Conservation (phyloP, 768 basidiomycete species). For the Clavulina sp. region DNA sequence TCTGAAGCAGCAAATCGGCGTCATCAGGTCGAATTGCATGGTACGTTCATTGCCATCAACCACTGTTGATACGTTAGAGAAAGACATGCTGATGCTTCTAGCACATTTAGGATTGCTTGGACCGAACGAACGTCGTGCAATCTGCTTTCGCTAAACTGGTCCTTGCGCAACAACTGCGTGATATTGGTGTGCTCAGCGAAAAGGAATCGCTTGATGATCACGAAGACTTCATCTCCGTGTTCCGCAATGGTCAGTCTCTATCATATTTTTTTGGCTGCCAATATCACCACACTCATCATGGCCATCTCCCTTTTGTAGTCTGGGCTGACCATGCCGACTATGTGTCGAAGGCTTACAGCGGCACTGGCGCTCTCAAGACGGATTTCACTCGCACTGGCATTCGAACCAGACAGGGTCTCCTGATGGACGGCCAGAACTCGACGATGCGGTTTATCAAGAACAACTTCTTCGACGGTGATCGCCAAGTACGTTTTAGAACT, state of each 20-base stretch:
- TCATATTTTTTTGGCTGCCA: constrained; percentile 1
- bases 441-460: constrained; percentile 79
- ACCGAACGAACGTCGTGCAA: constrained; percentile 94
- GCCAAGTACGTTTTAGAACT: constrained; percentile 38
- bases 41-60: constrained; percentile 26
- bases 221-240: constrained; percentile 57
- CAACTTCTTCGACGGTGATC: constrained; percentile 88
- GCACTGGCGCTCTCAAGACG: constrained; percentile 89
- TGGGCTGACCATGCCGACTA: constrained; percentile 95
- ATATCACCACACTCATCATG: background rate
- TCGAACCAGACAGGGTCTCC: constrained; percentile 56
- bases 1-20: constrained; percentile 48
- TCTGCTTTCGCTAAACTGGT: constrained; percentile 77
- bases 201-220: constrained; percentile 69
- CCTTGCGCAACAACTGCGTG: constrained; percentile 58
- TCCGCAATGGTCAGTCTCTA: constrained; percentile 63
- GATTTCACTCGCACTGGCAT: constrained; percentile 92
- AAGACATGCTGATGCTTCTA: too few species aligned
- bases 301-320: constrained; percentile 30
- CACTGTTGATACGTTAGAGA: background rate
- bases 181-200: constrained; percentile 50
- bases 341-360: constrained; percentile 80
- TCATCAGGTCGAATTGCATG: constrained; percentile 93
- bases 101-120: constrained; percentile 30
- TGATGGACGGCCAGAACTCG: constrained; percentile 81